Evolutionary conservation across 225 moss, liverwort and hornwort genomes (phyloP).

Genomic region (Takakia lepidozioides): DNA sequence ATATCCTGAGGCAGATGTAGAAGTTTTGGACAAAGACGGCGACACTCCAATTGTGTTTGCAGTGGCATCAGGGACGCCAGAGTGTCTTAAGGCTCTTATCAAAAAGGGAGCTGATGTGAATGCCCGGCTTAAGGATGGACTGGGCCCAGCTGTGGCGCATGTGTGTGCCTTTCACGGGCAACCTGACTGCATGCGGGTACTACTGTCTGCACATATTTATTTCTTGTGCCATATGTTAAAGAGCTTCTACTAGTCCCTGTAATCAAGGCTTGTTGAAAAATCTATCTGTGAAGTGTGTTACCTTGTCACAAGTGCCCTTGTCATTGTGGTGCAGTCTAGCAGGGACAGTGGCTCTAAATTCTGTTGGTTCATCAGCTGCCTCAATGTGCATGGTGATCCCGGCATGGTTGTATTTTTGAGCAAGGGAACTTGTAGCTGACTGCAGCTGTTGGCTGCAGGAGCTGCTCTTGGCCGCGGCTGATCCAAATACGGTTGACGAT

Average conservation of each 20-base stretch:
- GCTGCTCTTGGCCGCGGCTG: constrained; percentile 32
- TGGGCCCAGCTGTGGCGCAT: constrained; percentile 46
- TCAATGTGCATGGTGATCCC: no score
- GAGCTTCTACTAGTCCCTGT: no score
- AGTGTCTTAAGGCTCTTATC: constrained; percentile 32
- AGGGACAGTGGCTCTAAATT: no score
- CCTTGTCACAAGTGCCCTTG: no score
- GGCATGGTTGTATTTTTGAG: no score
- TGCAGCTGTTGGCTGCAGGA: constrained; percentile 24
- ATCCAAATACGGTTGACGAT: constrained; percentile 42
- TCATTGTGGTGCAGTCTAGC: no score
- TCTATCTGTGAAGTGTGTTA: no score
- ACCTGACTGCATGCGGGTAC: constrained; percentile 45
- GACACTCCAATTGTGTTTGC: constrained; percentile 47
- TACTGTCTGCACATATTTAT: background rate
- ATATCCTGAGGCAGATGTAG: constrained; percentile 39
- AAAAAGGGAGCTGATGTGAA: constrained; percentile 40
- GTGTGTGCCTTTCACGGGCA: constrained; percentile 52
- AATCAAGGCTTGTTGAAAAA: no score
- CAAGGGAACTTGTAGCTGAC: no score
- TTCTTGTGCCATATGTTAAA: background rate
- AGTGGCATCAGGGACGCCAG: constrained; percentile 42
- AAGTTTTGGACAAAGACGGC: constrained; percentile 46
- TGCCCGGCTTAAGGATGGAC: constrained; percentile 41
- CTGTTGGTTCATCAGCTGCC: no score